Evolutionary conservation across 2,329 filamentous ascomycete genomes (phyloP).

Genomic region (Herpotrichia juniperi): DNA sequence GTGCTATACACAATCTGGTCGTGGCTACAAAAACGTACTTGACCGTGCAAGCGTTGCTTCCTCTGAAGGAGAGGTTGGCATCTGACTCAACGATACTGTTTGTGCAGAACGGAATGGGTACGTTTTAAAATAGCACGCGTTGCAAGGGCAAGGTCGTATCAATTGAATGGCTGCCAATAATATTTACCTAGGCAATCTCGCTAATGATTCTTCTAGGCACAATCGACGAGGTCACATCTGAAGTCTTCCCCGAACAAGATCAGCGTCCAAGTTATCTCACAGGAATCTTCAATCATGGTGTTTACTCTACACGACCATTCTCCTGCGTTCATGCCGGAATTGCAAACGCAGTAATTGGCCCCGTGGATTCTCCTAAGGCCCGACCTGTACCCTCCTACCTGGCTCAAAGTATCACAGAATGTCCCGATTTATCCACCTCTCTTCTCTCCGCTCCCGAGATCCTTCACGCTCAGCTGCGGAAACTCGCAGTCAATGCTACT

Average conservation of each 20-base stretch:
- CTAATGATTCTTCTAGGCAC: constrained; percentile 63
- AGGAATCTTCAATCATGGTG: constrained; percentile 65
- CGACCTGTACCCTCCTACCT: constrained; percentile 47
- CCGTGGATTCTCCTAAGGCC: constrained; percentile 34
- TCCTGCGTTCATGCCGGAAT: constrained; percentile 61
- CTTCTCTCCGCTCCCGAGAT: constrained; percentile 63
- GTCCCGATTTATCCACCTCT: constrained; percentile 48
- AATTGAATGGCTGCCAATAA: background rate
- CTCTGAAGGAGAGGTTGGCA: constrained; percentile 61
- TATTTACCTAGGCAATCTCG: no score
- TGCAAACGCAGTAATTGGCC: constrained; percentile 60
- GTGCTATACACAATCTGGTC: constrained; percentile 71
- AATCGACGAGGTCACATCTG: constrained; percentile 71
- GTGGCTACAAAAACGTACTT: constrained; percentile 74
- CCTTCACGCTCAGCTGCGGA: constrained; percentile 73
- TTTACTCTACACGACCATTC: constrained; percentile 54
- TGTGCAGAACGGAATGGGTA: constrained; percentile 77
- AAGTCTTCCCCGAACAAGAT: constrained; percentile 68
- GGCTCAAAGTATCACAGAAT: constrained; percentile 44
- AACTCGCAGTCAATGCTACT: constrained; percentile 72
- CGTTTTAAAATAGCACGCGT: no score
- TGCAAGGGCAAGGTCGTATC: no score
- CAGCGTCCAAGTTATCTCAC: constrained; percentile 74
- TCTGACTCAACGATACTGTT: constrained; percentile 74
- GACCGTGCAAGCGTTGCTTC: constrained; percentile 66